Evolutionary conservation across 2,329 filamentous ascomycete species (phyloP), one percentile per base, ranked within the genome.

Genomic region (Lasiodiplodia gonubiensis): DNA sequence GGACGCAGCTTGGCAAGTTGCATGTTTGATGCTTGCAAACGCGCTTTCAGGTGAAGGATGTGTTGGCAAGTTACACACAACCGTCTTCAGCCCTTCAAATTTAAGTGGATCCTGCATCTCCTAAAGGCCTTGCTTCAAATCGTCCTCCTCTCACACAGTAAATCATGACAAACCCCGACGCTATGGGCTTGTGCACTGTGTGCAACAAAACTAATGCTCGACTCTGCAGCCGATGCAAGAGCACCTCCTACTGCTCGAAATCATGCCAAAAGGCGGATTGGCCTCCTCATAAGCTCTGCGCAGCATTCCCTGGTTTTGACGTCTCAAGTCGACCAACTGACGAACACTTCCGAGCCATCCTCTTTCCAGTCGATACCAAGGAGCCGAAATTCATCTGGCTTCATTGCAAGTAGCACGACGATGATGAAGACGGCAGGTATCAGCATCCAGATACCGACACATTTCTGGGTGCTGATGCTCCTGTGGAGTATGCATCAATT

Each of bases 231-330:
- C 46, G 63, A 25, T 70, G 68, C 51, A 59, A 49, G 27, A 67
- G 35, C 25, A 48, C 49, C 54, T 21, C 16, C 21, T 70, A 69
- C 57, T 70, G 68, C 57, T 46, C 49, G 8, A 66, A 21, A 27
- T 46, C 23, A n/a, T 70, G 68, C 52, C 67, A 70, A 37, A n/a
- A 63, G 5, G 23, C 7, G 25, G 67, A 70, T 37, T 67, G 63
- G 67, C 39, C 46, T 35, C 52, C 51, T 18, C 68, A 70, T 48
- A 67, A 65, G 63, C 52, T 61, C 2, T 70, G 68, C 53, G 39
- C 37, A 52, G 33, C 16, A 18, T 68, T 70, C 48, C 35, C 65
- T 23, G 51, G 12, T 18, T 69, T 69, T 46, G 49, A 64, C 37
- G 16, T 37, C 30, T 57, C 51, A 12, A 59, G 35, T 23, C 55